Evolutionary conservation across 164 flowering plant species (phyloP).

Genomic region (Piper longum): DNA sequence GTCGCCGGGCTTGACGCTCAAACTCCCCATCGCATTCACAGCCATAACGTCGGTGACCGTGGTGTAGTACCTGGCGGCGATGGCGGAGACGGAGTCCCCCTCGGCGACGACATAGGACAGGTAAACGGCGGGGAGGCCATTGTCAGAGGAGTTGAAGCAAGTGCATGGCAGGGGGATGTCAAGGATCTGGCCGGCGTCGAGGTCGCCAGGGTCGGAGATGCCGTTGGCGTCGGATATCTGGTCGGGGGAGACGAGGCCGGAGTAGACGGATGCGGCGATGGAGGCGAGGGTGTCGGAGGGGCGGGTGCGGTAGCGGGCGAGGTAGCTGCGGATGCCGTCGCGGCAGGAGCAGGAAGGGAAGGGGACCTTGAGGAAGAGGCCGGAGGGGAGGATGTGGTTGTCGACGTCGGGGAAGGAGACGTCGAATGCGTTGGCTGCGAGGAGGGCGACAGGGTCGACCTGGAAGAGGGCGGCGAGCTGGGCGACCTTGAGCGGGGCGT

Average conservation of each 20-base stretch:
- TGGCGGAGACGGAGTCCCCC: slow-evolving; percentile 40
- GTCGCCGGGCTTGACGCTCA: slow-evolving; percentile 50
- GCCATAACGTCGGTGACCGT: slow-evolving; percentile 72
- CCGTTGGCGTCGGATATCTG: slow-evolving; percentile 34
- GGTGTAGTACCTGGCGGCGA: slow-evolving; percentile 50
- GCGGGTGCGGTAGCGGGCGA: background rate
- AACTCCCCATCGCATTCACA: slow-evolving; percentile 75
- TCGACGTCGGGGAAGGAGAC: slow-evolving; percentile 58
- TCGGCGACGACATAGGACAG: slow-evolving; percentile 57
- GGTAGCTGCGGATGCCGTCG: background rate
- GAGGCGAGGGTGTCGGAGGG: background rate
- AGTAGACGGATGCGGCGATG: slow-evolving; percentile 19
- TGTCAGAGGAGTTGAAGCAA: slow-evolving; percentile 72
- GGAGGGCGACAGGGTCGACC: slow-evolving; percentile 58
- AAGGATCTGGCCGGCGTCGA: slow-evolving; percentile 46
- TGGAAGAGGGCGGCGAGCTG: slow-evolving; percentile 72
- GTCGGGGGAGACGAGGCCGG: slow-evolving; percentile 64
- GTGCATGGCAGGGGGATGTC: slow-evolving; percentile 71
- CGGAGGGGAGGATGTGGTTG: slow-evolving; percentile 67
- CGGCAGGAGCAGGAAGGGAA: slow-evolving; percentile 15
- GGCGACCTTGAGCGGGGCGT: slow-evolving; percentile 85
- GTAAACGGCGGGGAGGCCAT: slow-evolving; percentile 49
- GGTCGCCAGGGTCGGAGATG: slow-evolving; percentile 34
- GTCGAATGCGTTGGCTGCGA: slow-evolving; percentile 71
- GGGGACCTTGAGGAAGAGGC: slow-evolving; percentile 35